A percentile compares a stretch with the other conserved stretches of the same genome.
phyloP scores from a whole-genome alignment of 345 rosid species.

The Eucalyptus grandis region DNA sequence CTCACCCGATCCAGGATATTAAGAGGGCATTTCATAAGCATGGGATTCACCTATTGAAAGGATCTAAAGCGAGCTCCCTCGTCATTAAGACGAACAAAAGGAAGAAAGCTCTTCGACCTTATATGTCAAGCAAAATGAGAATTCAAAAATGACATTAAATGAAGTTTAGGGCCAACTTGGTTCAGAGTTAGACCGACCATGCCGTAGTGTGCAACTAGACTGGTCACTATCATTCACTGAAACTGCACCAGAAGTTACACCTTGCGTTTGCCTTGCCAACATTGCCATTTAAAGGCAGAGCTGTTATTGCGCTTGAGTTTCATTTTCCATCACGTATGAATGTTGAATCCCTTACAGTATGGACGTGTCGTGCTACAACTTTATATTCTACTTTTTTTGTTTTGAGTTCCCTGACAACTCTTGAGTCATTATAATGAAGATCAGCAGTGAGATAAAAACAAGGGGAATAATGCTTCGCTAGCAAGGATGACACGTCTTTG shows the following conservation, averaged over 20 bases:
- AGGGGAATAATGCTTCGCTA: neutral
- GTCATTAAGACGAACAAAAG: neutral
- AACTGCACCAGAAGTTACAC: neutral
- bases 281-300: neutral
- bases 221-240: neutral
- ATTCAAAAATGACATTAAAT: neutral
- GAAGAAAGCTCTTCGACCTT: neutral
- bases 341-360: neutral
- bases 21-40: neutral
- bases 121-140: neutral
- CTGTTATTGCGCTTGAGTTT: neutral
- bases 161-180: neutral
- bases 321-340: neutral
- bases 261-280: neutral
- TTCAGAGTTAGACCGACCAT: neutral
- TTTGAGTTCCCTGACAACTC: neutral
- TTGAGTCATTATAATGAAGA: neutral
- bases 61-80: neutral
- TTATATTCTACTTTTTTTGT: neutral
- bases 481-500: neutral
- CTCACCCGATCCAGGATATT: neutral
- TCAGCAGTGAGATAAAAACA: neutral
- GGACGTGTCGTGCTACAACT: neutral
- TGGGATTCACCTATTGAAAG: neutral
- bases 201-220: neutral